A percentile compares a stretch with the other conserved stretches of the same genome.
These are phyloP conservation scores for Anthracocystis panici-leucophaei DNA, from an alignment of 1,284 basidiomycete genomes.

Conservation along the genomic window DNA sequence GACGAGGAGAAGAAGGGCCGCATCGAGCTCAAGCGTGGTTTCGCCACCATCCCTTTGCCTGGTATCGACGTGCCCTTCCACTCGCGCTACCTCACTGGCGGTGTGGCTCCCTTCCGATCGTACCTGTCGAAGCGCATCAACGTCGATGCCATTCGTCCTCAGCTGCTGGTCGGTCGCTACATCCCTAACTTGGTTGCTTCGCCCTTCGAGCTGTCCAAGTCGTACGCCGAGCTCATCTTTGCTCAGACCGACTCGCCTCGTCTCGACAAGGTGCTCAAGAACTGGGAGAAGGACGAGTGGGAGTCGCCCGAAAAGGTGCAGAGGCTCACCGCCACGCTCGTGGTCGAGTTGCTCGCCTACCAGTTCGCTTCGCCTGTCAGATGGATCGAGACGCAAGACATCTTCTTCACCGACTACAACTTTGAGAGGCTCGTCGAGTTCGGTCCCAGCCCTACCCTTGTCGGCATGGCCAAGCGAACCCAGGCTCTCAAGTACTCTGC, in stretches of 20 bases:
- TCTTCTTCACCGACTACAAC: constrained; percentile 85
- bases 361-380: constrained; percentile 83
- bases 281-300: constrained; percentile 95
- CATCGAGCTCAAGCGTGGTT: constrained; percentile 94
- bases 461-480: constrained; percentile 94
- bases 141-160: constrained; percentile 77
- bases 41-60: constrained; percentile 75
- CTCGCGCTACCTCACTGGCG: constrained; percentile 92
- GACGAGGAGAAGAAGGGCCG: constrained; percentile 86
- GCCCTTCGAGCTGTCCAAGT: constrained; percentile 89
- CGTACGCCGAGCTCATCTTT: constrained; percentile 88
- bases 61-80: constrained; percentile 99
- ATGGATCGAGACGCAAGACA: constrained; percentile 98
- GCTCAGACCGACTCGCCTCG: constrained; percentile 78
- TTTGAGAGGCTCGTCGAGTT: constrained; percentile 96
- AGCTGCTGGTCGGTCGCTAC: constrained; percentile 80
- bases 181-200: constrained; percentile 96
- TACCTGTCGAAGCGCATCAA: constrained; percentile 99
- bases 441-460: constrained; percentile 94
- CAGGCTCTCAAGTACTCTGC: constrained; percentile 95
- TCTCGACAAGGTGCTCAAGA: constrained; percentile 89
- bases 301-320: constrained; percentile 83
- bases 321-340: constrained; percentile 91
- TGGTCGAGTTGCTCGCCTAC: constrained; percentile 95
- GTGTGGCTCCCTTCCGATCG: constrained; percentile 93